phyloP scores from a whole-genome alignment of 192 early-diverging fungal species.

The Coemansia sp. region DNA sequence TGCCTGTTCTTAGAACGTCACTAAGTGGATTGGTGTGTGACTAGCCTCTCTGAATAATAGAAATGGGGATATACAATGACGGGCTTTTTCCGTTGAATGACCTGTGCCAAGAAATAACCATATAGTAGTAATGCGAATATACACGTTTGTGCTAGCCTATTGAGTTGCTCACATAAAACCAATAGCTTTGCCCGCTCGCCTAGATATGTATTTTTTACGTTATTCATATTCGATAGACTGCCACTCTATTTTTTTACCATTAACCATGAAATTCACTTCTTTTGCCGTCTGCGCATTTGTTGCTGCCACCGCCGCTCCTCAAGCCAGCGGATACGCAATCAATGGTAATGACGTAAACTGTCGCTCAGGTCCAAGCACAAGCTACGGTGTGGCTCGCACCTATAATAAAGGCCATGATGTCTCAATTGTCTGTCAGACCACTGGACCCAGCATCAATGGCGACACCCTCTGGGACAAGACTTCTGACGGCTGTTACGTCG shows the following conservation, averaged over 20 bases:
- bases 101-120: background rate
- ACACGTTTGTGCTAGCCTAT: background rate
- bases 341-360: conserved; percentile 20
- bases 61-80: background rate
- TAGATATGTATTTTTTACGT: too few relatives aligned
- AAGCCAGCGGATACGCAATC: background rate
- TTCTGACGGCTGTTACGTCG: background rate
- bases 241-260: too few relatives aligned
- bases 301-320: background rate
- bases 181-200: too few relatives aligned
- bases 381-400: background rate
- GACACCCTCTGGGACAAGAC: conserved; percentile 4
- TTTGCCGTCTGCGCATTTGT: background rate
- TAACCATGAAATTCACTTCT: background rate
- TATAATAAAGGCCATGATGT: background rate
- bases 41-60: background rate
- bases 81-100: background rate
- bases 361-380: conserved; percentile 18
- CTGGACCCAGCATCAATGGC: background rate
- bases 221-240: too few relatives aligned
- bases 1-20: background rate
- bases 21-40: background rate
- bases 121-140: background rate
- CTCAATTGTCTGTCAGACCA: background rate
- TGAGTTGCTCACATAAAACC: too few relatives aligned